Conservation (phyloP, 1,284 basidiomycete genomes). For the Stereum hirsutum region DNA sequence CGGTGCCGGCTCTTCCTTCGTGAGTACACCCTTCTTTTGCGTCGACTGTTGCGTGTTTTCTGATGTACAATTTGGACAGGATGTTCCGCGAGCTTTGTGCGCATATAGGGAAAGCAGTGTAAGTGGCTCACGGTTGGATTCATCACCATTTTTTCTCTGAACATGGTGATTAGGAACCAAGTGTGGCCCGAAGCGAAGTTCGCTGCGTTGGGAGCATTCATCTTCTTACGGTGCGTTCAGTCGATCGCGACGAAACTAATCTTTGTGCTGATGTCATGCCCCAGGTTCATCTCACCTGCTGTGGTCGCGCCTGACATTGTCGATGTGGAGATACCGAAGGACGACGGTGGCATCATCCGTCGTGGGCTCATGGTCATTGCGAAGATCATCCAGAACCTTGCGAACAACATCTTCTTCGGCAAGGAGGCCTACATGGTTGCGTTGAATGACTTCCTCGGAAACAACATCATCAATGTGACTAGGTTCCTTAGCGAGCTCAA, state of each 20-base stretch:
- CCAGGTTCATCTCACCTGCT: conserved; percentile 75
- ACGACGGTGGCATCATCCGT: conserved; percentile 45
- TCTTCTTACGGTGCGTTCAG: conserved; percentile 66
- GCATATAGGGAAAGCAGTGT: conserved; percentile 79
- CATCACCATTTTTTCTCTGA: neutral
- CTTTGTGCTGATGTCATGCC: neutral
- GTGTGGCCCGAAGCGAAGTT: conserved; percentile 82
- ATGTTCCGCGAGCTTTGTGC: conserved; percentile 85
- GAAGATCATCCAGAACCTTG: conserved; percentile 87
- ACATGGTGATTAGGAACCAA: conserved; percentile 41
- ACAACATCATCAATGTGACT: conserved; percentile 75
- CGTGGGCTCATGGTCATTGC: conserved; percentile 80
- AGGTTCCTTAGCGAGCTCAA: conserved; percentile 77
- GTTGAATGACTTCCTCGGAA: conserved; percentile 71
- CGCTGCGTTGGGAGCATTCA: conserved; percentile 84
- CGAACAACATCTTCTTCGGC: conserved; percentile 88
- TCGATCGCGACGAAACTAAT: neutral
- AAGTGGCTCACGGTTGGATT: conserved; percentile 21
- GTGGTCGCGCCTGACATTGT: conserved; percentile 81
- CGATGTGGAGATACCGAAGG: conserved; percentile 72
- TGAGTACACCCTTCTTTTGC: conserved; percentile 29
- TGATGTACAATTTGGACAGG: conserved; percentile 25
- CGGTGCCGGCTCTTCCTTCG: conserved; percentile 67
- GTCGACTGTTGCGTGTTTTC: neutral
- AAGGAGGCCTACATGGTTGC: conserved; percentile 82